Evolutionary conservation across 202 grass and related monocot species (phyloP), one percentile per base, ranked within the genome.

Genomic region (Schoenoplectus tabernaemontani): DNA sequence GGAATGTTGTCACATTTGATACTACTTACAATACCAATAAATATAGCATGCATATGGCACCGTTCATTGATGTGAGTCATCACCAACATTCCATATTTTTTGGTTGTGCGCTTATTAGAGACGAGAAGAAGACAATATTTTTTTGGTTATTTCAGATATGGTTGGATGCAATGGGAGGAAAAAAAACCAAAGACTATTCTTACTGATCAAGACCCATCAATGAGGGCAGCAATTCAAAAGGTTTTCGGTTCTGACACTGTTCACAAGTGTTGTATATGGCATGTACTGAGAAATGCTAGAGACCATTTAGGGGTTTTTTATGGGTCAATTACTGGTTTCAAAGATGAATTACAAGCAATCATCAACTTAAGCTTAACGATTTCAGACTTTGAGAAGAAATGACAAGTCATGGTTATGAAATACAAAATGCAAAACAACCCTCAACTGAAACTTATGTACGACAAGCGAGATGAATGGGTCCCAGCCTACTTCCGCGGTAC

Each of bases 41-140:
- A 19, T 82, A 75, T 24, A 20, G 5, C 4, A 84, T 78, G 82
- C 58, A 23, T 3, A 4, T 66, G 3, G 41, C 26, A 1, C 59
- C 51, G n/a, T 83, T 83, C 34, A 44, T 77, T 36, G 81, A 68
- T 0, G 24, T 15, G 20, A 84, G 34, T 20, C 70, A 78, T 62
- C 82, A 84, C 63, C 3, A 46, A 33, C 39, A 78, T 15, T 62
- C 44, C 26, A 63, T 17, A 7, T 17, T 84, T 0, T 78, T 84
- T 66, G 42, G 57, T 33, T 65, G n/a, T 17, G 82, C 17, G 7
- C 57, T 84, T 3, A 1, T 84, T 0, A 0, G 71, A 4, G 71
- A 84, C 2, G 26, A 84, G 81, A 76, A 5, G 0, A 34, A 23
- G 4, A 33, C 50, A 22, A 77, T 46, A 16, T 77, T 83, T n/a